Evolutionary conservation across 768 basidiomycete species (phyloP), one percentile per base, ranked within the genome.

Genomic region (Mycena metata): DNA sequence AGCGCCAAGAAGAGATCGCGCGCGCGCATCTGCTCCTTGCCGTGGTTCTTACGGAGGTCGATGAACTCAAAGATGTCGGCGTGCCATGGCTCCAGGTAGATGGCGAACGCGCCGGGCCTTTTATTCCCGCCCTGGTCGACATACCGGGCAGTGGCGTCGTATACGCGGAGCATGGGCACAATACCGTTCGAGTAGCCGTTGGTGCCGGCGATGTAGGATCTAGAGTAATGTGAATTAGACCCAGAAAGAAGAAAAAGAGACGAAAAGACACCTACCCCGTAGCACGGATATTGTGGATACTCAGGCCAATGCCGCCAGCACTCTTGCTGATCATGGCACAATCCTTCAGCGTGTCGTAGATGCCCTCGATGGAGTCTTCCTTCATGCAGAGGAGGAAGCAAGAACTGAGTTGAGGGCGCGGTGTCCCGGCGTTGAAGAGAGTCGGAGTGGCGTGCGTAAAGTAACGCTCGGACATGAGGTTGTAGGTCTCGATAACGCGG

Each of bases 301-400:
- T 95, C 69, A 99, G 82, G 55, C 98, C 98, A 77, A 99, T 99
- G 60, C 98, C 98, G 75, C 98, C 98, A 33, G 98, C 98, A 6
- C 96, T 97, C 85, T 99, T 99, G 77, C 96, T 97, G 79, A 99
- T 99, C 93, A 98, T 94, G 5, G 98, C 98, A 77, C 98, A 99
- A 69, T 89, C 94, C 86, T 98, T 99, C 73, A 99, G 86, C 1
- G 98, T 99, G 74, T 98, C 96, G 79, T 99, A 99, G 81, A 99
- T 99, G 23, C 98, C 98, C 73, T 99, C 98, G 67, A 99, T 99
- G 3, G 95, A 97, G 79, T 99, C 98, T 21, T 98, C 96, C 81
- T 96, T 96, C 98, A 99, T 99, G 76, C 91, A 91, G 54, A 99
- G 92, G 64, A 99, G 89, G 89, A 99, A 99, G 83, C 98, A 99